Base-by-base conservation (phyloP, 2,329 filamentous ascomycete species). In the Macroventuria anomochaeta region DNA sequence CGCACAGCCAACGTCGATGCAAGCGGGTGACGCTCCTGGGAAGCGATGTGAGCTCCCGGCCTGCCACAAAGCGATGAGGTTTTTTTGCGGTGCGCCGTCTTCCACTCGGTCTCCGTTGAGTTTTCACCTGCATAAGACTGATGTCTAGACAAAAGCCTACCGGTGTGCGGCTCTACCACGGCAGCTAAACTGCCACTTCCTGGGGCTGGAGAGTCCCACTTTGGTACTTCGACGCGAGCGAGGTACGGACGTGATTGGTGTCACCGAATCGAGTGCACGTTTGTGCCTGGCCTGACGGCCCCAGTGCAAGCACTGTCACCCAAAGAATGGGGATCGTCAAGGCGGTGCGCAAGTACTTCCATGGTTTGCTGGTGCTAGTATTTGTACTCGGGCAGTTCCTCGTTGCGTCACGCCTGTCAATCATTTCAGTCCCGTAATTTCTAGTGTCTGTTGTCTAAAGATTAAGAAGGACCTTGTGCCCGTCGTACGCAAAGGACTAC, bases 301-400 rank as follows among this genome's bases (percentile, higher is more conserved):
- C 55, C 60, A 62, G 62, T 64, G 61, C 55, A 57, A 59, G 55
- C 46, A 51, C 59, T 53, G 61, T 64, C 40, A 47, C 55, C 60
- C 63, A 62, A 55, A 66, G 58, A 51, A 60, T 55, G 57, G 59
- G 57, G 61, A 53, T 57, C 57, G 57, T 52, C 37, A 39, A 55
- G 56, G 53, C 49, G 58, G 56, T 60, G 57, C 53, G 43, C 41
- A 46, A 55, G 43, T 43, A 46, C 43, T 33, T 58, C 38, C 37
- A 53, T 47, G 38, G 33, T 43, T 39, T 38, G 33, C 26, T 43
- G 44, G 34, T 53, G 38, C 21, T 53, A 55, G 52, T 67, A 67
- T 64, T 64, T 66, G 69, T 66, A 70, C 58, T 53, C 52, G 55
- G 46, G 42, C 58, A 43, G 49, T 53, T 43, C 62, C 56, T 57